Conservation (phyloP, 495 filamentous ascomycete species). For the Hypomontagnella submonticulosa region DNA sequence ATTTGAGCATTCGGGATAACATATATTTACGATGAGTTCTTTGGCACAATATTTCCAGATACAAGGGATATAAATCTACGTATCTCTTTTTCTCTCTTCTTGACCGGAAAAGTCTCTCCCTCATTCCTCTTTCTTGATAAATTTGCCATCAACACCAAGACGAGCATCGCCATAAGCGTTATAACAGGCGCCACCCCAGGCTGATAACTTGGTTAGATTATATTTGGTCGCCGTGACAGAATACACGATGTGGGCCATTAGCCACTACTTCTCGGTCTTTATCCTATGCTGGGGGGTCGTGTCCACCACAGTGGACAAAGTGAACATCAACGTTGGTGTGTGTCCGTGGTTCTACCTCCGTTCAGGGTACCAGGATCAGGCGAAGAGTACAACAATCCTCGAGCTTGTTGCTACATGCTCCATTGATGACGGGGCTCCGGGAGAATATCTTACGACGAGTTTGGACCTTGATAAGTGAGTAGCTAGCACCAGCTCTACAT, state of each 20-base stretch:
- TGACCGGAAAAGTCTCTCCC: too few relatives aligned
- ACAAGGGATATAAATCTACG: too few relatives aligned
- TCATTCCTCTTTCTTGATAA: too few relatives aligned
- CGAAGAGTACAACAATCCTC: neutral
- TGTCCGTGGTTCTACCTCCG: conserved; percentile 11
- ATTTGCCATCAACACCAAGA: too few relatives aligned
- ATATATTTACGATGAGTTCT: too few relatives aligned
- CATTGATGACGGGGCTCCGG: neutral
- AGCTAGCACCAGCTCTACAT: neutral
- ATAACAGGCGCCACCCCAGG: neutral
- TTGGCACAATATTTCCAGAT: too few relatives aligned
- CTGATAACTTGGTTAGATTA: neutral
- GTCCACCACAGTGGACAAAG: neutral
- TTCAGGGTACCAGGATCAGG: neutral
- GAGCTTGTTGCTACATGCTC: conserved; percentile 14
- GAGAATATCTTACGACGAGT: neutral
- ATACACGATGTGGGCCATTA: neutral
- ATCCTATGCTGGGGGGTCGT: neutral
- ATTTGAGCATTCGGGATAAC: too few relatives aligned
- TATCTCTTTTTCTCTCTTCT: too few relatives aligned
- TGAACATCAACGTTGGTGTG: neutral
- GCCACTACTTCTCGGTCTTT: neutral
- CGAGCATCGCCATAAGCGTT: neutral
- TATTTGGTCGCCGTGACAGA: too few relatives aligned
- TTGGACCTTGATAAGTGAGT: conserved; percentile 15